These are phyloP conservation scores for Fusarium cyanostomum DNA, from an alignment of 2,329 filamentous ascomycete species.

Conservation along the genomic window DNA sequence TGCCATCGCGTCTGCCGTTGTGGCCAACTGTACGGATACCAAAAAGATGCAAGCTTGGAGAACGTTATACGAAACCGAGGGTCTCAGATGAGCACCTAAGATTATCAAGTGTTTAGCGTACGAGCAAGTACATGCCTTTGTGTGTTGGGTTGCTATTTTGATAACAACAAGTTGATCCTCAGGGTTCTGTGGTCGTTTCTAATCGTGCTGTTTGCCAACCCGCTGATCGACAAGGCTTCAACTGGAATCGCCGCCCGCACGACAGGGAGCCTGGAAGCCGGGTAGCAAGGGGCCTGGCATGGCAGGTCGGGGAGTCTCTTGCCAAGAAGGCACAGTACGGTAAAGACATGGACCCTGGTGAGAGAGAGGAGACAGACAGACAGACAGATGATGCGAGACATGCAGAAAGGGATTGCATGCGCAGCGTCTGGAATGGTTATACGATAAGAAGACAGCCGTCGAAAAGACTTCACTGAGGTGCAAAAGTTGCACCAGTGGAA, in stretches of 20 bases:
- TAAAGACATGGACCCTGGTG: constrained; percentile 35
- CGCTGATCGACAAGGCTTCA: constrained; percentile 26
- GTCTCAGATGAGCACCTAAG: constrained; percentile 6
- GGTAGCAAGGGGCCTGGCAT: constrained; percentile 23
- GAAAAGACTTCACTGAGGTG: neutral
- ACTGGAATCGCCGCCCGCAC: constrained; percentile 16
- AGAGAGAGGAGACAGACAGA: constrained; percentile 11
- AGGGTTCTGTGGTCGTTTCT: constrained; percentile 18
- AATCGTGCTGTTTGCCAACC: constrained; percentile 3
- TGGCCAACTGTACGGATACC: too few relatives aligned
- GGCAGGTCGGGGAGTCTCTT: constrained; percentile 32
- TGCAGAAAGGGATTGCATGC: constrained; percentile 19
- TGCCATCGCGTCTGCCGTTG: constrained; percentile 8
- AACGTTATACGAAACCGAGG: constrained; percentile 1
- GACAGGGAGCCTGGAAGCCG: constrained; percentile 21
- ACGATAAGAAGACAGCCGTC: neutral
- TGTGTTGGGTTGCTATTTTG: constrained; percentile 6
- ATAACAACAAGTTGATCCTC: constrained; percentile 26
- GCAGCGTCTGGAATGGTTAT: constrained; percentile 13
- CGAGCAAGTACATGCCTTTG: constrained; percentile 3
- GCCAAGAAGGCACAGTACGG: constrained; percentile 33
- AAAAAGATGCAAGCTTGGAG: constrained; percentile 14
- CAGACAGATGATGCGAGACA: constrained; percentile 40
- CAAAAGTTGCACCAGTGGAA: neutral
- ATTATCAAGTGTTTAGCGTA: constrained; percentile 7